Percentiles rank a stretch among this genome's conserved stretches.
phyloP scores from a whole-genome alignment of 2,329 filamentous ascomycete genomes.

The Mycosphaerella sp. region DNA sequence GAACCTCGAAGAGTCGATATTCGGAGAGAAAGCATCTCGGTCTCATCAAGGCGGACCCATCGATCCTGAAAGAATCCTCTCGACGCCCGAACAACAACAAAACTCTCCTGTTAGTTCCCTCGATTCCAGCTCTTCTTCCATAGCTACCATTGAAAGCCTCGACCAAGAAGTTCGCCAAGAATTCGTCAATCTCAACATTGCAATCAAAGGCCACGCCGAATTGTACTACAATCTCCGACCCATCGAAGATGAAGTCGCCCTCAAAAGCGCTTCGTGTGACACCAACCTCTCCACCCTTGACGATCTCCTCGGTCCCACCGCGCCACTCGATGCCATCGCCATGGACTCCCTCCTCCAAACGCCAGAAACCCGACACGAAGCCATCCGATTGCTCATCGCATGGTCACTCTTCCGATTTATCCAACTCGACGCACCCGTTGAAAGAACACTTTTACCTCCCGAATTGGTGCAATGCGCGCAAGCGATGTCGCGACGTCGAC shows the following conservation, averaged over 20 bases:
- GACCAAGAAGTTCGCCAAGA: constrained; percentile 8
- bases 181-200: constrained; percentile 7
- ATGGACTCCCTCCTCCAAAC: constrained; percentile 11
- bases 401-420: constrained; percentile 16
- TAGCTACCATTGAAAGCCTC: constrained; percentile 3
- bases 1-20: constrained; percentile 1
- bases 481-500: constrained; percentile 8
- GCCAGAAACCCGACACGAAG: constrained; percentile 10
- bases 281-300: constrained; percentile 7
- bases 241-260: not conserved
- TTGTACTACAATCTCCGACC: constrained; percentile 5
- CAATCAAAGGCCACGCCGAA: constrained; percentile 9
- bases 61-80: not conserved
- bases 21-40: not conserved
- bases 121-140: constrained; percentile 6
- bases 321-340: constrained; percentile 7
- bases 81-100: not conserved
- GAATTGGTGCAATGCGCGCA: constrained; percentile 15
- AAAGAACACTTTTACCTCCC: constrained; percentile 14
- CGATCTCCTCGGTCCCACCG: constrained; percentile 4
- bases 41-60: not conserved
- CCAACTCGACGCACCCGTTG: constrained; percentile 5
- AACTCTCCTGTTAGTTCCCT: not conserved
- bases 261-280: not conserved
- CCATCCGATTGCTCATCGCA: constrained; percentile 15